Base-by-base conservation (phyloP, 2,329 filamentous ascomycete genomes). In the Paraconiothyrium brasiliense region DNA sequence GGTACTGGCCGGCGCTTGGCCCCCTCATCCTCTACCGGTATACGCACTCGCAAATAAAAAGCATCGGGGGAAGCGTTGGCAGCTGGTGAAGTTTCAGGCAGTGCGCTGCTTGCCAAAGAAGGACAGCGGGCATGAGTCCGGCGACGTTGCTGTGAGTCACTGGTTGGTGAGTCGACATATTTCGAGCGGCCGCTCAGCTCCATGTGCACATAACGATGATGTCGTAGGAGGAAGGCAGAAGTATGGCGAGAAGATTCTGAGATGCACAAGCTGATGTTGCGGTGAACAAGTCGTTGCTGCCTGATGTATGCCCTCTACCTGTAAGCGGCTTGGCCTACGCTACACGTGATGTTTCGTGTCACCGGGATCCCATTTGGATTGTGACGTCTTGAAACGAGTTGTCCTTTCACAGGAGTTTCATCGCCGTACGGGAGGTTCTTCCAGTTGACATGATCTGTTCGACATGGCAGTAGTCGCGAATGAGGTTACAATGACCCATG, bases 251-350 rank as follows among this genome's bases (percentile, higher is more conserved):
- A 13, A 10, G 14, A 44, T 13, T 27, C n/a, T n/a, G 4, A 20
- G n/a, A 16, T 35, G 14, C 46, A 35, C 44, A 24, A 16, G 27
- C 54, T 16, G 32, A 22, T 43, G 46, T 51, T 35, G 48, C 16
- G 39, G 37, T 20, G 14, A 50, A 30, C 4, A 43, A 13, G 32
- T 51, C 39, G 14, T 39, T 55, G 58, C 52, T 55, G 58, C 58
- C 58, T 59, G 20, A 37, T 37, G 20, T 14, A 30, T 50, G 55
- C 14, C 46, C 16, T n/a, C 14, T 30, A 16, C 39, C 52, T 22
- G 5, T 20, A 58, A 43, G 47, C 34, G 47, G 56, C 47, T 41
- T 57, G 48, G 54, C 16, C 16, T 27, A 27, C 14, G 39, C 16
- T 46, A 27, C 54, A 56, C 54, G 43, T 57, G 30, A 47, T 37